phyloP scores from a whole-genome alignment of 768 basidiomycete genomes.

The Boletus eberwhitei region DNA sequence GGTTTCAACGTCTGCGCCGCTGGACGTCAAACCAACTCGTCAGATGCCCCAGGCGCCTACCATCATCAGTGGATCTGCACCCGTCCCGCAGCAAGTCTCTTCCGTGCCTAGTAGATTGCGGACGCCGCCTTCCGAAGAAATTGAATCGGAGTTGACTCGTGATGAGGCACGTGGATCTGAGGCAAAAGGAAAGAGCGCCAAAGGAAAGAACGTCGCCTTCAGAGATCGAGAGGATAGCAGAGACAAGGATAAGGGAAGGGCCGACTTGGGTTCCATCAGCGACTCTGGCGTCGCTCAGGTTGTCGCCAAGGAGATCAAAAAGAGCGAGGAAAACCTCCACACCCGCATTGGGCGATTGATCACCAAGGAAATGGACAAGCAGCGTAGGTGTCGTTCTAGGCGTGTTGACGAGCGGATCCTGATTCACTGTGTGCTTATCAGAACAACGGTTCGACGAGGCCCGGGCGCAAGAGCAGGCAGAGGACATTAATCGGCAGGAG shows the following conservation, averaged over 20 bases:
- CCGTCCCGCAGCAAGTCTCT: slow-evolving; percentile 13
- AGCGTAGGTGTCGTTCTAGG: slow-evolving; percentile 52
- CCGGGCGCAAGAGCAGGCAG: slow-evolving; percentile 70
- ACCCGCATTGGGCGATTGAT: slow-evolving; percentile 75
- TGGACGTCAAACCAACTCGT: slow-evolving; percentile 25
- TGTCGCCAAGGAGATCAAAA: slow-evolving; percentile 73
- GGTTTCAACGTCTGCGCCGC: slow-evolving; percentile 16
- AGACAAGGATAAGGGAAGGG: slow-evolving; percentile 34
- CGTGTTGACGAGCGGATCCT: slow-evolving; percentile 1
- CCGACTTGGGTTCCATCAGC: slow-evolving; percentile 34
- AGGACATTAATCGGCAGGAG: slow-evolving; percentile 82
- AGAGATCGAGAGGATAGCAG: slow-evolving; percentile 54
- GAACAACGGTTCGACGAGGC: slow-evolving; percentile 85
- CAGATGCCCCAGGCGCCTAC: slow-evolving; percentile 30
- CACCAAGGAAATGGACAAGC: slow-evolving; percentile 85
- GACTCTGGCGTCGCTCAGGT: slow-evolving; percentile 57
- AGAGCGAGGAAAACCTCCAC: slow-evolving; percentile 78
- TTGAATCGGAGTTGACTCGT: slow-evolving; percentile 58
- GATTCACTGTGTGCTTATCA: slow-evolving; percentile 28
- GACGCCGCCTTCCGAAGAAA: slow-evolving; percentile 74
- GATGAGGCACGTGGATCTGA: slow-evolving; percentile 57
- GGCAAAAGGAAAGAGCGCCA: slow-evolving; percentile 45
- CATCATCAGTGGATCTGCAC: slow-evolving; percentile 21
- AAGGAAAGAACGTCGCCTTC: slow-evolving; percentile 59
- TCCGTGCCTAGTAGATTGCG: slow-evolving; percentile 45